Conservation (phyloP, 2,329 filamentous ascomycete genomes). For the Dendrostoma leiphaemia region DNA sequence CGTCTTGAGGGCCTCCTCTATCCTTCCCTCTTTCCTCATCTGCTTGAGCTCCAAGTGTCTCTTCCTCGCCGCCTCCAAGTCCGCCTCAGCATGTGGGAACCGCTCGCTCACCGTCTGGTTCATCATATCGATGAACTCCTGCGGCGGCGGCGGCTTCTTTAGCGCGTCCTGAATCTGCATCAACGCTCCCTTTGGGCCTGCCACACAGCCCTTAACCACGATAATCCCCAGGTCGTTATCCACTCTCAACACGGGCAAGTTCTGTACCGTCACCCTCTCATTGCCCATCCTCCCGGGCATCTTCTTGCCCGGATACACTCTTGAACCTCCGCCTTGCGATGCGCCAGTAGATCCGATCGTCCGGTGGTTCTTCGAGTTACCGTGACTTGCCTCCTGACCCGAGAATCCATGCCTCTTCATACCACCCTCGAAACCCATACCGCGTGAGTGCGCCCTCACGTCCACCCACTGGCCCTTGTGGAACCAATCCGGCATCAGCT, state of each 20-base stretch:
- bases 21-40: constrained; percentile 40
- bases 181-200: constrained; percentile 82
- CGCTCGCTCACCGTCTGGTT: constrained; percentile 42
- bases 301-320: constrained; percentile 93
- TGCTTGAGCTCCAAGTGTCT: constrained; percentile 55
- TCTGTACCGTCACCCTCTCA: constrained; percentile 84
- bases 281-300: constrained; percentile 97
- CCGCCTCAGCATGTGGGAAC: constrained; percentile 43
- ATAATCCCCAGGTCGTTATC: constrained; percentile 85
- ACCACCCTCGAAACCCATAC: constrained; percentile 92
- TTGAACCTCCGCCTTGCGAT: constrained; percentile 86
- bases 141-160: constrained; percentile 67
- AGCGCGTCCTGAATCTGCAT: constrained; percentile 87
- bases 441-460: constrained; percentile 72
- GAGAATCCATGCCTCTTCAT: constrained; percentile 95
- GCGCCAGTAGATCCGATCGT: constrained; percentile 88
- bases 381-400: constrained; percentile 89
- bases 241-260: constrained; percentile 83
- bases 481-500: constrained; percentile 87
- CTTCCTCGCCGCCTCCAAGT: constrained; percentile 47
- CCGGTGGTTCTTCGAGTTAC: constrained; percentile 91
- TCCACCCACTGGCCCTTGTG: constrained; percentile 87
- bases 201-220: constrained; percentile 81
- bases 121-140: constrained; percentile 47
- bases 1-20: constrained; percentile 30